phyloP scores from a whole-genome alignment of 768 basidiomycete species.

The Pisolithus tinctorius region DNA sequence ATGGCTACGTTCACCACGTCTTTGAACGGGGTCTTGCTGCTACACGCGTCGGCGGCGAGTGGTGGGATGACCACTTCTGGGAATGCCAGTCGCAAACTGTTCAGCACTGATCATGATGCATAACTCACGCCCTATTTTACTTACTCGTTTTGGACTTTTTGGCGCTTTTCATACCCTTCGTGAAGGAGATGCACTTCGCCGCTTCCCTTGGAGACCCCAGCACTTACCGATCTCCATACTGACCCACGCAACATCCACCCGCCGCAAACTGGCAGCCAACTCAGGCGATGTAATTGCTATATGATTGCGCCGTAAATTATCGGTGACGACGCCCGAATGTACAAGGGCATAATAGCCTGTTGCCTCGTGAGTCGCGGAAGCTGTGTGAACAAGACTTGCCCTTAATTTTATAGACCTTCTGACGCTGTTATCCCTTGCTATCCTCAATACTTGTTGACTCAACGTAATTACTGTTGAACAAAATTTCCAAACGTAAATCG shows the following conservation, averaged over 20 bases:
- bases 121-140: constrained; percentile 10
- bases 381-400: constrained; percentile 7
- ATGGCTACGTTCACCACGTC: constrained; percentile 9
- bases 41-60: constrained; percentile 41
- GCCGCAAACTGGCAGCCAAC: too few species aligned
- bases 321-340: not conserved
- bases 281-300: not conserved
- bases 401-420: constrained; percentile 6
- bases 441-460: constrained; percentile 6
- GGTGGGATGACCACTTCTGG: constrained; percentile 63
- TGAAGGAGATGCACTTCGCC: constrained; percentile 13
- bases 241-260: not conserved
- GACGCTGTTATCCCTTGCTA: constrained; percentile 7
- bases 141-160: constrained; percentile 17
- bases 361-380: constrained; percentile 6
- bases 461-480: not conserved
- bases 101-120: constrained; percentile 10
- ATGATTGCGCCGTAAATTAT: not conserved
- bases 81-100: constrained; percentile 10
- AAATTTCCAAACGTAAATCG: constrained; percentile 19
- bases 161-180: constrained; percentile 10
- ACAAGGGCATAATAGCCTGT: constrained; percentile 1
- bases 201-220: not conserved
- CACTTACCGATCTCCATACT: not conserved
- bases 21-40: constrained; percentile 32